Evolutionary conservation across 1,284 basidiomycete genomes (phyloP), one percentile per base, ranked within the genome.

Genomic region (Irpex sp.): DNA sequence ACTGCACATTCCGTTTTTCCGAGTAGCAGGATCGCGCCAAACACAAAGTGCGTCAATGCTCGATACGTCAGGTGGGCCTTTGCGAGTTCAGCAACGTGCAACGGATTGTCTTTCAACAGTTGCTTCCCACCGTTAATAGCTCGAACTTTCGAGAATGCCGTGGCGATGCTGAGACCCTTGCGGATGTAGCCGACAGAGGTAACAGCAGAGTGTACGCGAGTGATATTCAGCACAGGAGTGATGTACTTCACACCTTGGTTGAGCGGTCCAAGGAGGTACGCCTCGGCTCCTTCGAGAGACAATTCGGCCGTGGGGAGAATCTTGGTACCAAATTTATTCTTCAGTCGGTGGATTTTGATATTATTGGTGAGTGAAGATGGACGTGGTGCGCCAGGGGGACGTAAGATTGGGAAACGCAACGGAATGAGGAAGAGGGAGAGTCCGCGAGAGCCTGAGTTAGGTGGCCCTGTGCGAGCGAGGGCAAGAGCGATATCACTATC

Each of bases 241-340:
- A 93, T 92, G 62, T 79, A 81, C 68, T 85, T 85, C 52, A 93
- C 82, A 8, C 92, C 92, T n/a, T 85, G 76, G 49, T 87, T 85
- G 21, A 81, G 74, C 0, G 76, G 66, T 1, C 91, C 89, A 48
- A 94, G 76, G 51, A 90, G 83, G 73, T 88, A 91, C 2, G 79
- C 92, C 54, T 85, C 80, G 3, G 89, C 77, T 15, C 79, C 80
- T 59, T 86, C 78, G 37, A 94, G 76, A 38, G 84, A 84, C 57
- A 93, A 81, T 74, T 94, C 92, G 0, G 91, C 92, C 0, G 92
- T 94, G 0, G 92, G 92, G 7, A 94, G 76, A 36, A 84, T 79
- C 65, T 89, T 85, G 0, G 92, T 93, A 1, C 92, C 92, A 47
- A 93, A 80, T 76, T 94, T 94, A 26, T 56, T 56, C 54, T 56